Conservation (phyloP, 2,329 filamentous ascomycete species). For the Paraconiothyrium brasiliense region DNA sequence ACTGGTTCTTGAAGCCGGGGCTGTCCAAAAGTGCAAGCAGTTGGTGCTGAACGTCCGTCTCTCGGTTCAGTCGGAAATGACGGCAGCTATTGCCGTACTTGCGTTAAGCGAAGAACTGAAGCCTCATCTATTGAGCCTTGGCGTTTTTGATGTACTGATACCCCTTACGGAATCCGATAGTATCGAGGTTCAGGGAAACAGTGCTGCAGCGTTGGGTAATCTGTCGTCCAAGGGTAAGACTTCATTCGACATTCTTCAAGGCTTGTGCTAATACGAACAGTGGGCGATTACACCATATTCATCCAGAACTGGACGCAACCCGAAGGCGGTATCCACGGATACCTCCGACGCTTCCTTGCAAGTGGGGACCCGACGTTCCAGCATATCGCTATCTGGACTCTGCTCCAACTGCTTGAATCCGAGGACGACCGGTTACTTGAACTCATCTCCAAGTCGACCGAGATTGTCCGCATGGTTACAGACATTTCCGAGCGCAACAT, state of each 20-base stretch:
- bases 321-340: conserved; percentile 93
- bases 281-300: conserved; percentile 96
- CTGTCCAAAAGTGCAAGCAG: conserved; percentile 98
- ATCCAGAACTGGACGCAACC: conserved; percentile 93
- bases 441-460: conserved; percentile 87
- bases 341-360: conserved; percentile 89
- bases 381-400: conserved; percentile 98
- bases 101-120: conserved; percentile 97
- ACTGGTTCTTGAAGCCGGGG: conserved; percentile 93
- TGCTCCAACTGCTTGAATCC: conserved; percentile 93
- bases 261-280: conserved; percentile 60
- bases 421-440: conserved; percentile 90
- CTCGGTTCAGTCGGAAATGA: conserved; percentile 98
- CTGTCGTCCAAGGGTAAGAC: conserved; percentile 90
- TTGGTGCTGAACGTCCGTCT: conserved; percentile 91
- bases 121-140: conserved; percentile 85
- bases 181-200: conserved; percentile 98
- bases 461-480: conserved; percentile 91
- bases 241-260: background rate
- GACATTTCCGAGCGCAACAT: conserved; percentile 89
- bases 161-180: conserved; percentile 94
- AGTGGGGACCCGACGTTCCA: conserved; percentile 98
- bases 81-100: conserved; percentile 95
- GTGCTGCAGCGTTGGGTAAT: conserved; percentile 93
- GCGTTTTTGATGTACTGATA: conserved; percentile 95